These are phyloP conservation scores for Claviceps fusiformis DNA, from an alignment of 2,329 filamentous ascomycete species.

Conservation along the genomic window DNA sequence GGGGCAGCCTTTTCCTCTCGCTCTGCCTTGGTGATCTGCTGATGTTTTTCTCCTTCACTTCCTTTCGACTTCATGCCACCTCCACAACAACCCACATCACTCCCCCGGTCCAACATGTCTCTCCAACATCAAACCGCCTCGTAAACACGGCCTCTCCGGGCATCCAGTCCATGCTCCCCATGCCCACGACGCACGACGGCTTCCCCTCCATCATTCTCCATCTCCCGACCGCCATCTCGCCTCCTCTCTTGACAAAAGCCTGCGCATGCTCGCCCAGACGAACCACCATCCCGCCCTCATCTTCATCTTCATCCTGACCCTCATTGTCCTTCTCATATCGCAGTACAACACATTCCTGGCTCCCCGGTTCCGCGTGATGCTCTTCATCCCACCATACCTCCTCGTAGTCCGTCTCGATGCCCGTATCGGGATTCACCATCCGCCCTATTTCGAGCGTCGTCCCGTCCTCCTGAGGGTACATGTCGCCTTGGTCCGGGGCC, in stretches of 20 bases:
- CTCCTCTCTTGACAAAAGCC: constrained; percentile 35
- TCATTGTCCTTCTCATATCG: constrained; percentile 18
- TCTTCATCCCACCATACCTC: constrained; percentile 48
- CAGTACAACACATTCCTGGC: constrained; percentile 25
- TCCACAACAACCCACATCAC: constrained; percentile 9
- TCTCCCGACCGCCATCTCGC: constrained; percentile 34
- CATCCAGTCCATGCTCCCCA: constrained; percentile 14
- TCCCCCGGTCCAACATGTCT: not conserved
- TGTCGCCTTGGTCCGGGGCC: constrained; percentile 40
- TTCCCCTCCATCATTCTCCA: constrained; percentile 26
- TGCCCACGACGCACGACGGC: constrained; percentile 19
- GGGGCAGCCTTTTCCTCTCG: no score
- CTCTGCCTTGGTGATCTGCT: no score
- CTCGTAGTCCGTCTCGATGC: constrained; percentile 42
- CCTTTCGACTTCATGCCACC: not conserved
- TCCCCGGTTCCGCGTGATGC: constrained; percentile 1
- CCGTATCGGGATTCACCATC: constrained; percentile 46
- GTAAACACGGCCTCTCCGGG: constrained; percentile 5
- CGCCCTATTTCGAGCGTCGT: constrained; percentile 40
- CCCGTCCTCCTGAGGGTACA: constrained; percentile 29
- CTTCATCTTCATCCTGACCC: constrained; percentile 8
- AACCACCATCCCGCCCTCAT: constrained; percentile 34
- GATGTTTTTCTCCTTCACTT: no score
- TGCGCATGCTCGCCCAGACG: constrained; percentile 42
- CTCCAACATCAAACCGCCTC: not conserved